Conservation (phyloP, 106 monocot genomes). For the Cymbidium sinense region DNA sequence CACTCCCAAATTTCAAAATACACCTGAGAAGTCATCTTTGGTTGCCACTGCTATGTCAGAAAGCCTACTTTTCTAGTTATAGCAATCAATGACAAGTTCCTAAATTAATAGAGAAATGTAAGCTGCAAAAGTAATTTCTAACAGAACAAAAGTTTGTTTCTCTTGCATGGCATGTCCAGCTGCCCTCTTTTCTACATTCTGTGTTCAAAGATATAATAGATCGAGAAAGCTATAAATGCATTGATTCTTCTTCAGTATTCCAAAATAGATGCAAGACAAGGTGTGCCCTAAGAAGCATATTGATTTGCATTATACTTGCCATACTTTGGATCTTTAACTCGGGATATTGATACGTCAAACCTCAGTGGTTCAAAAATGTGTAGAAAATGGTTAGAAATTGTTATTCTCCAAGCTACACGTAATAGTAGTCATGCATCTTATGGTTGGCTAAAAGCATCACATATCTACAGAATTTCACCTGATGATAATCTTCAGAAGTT, state of each 20-base stretch:
- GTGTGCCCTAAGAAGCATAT: background rate
- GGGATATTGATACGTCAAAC: background rate
- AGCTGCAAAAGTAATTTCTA: background rate
- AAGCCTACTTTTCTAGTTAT: background rate
- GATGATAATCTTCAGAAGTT: background rate
- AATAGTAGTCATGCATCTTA: background rate
- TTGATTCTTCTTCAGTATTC: slow-evolving; percentile 2
- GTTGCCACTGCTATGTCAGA: background rate
- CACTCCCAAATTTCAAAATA: background rate
- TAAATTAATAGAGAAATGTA: no score
- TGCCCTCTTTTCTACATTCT: no score
- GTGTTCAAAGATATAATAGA: no score
- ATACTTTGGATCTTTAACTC: background rate
- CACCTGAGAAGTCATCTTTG: background rate
- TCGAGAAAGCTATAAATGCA: background rate
- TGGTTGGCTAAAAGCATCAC: background rate
- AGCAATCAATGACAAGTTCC: background rate
- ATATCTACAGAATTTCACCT: background rate
- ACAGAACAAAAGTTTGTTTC: background rate
- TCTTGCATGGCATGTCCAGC: background rate
- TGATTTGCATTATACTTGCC: background rate
- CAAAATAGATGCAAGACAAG: background rate
- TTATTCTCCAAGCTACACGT: background rate
- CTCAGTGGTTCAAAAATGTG: background rate
- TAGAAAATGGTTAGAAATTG: background rate